These are phyloP conservation scores for Entrophospora sp. DNA, from an alignment of 192 early-diverging fungal species.

Conservation along the genomic window DNA sequence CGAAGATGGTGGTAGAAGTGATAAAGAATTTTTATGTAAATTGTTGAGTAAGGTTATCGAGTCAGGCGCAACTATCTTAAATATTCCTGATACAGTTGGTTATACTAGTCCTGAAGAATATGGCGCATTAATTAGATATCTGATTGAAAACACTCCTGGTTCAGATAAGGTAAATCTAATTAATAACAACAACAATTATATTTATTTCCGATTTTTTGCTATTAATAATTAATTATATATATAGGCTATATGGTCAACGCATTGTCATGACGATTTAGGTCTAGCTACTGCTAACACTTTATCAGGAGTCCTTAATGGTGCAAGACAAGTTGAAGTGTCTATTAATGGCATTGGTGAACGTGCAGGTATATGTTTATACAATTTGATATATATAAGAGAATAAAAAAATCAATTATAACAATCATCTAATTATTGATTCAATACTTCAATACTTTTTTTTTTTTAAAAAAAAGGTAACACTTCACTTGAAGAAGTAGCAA, in stretches of 20 bases:
- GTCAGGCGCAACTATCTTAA: slow-evolving; percentile 90
- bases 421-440: too few species aligned
- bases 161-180: slow-evolving; percentile 43
- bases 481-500: slow-evolving; percentile 89
- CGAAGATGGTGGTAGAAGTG: slow-evolving; percentile 89
- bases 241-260: slow-evolving; percentile 79
- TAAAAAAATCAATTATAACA: too few species aligned
- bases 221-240: background rate
- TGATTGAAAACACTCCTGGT: slow-evolving; percentile 65
- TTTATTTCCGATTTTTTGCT: background rate
- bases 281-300: slow-evolving; percentile 95
- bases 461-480: slow-evolving; percentile 68
- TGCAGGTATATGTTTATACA: slow-evolving; percentile 33
- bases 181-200: too few species aligned
- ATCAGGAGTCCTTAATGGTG: slow-evolving; percentile 81
- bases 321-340: slow-evolving; percentile 93
- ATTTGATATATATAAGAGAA: too few species aligned
- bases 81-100: slow-evolving; percentile 98
- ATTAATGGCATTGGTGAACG: slow-evolving; percentile 99
- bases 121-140: slow-evolving; percentile 75
- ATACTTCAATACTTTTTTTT: background rate
- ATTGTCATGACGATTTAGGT: slow-evolving; percentile 97
- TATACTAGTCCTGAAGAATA: slow-evolving; percentile 90
- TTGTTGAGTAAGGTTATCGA: slow-evolving; percentile 74
- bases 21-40: slow-evolving; percentile 79